Evolutionary conservation across 768 basidiomycete genomes (phyloP), one percentile per base, ranked within the genome.

Genomic region (Mycena belliarum): DNA sequence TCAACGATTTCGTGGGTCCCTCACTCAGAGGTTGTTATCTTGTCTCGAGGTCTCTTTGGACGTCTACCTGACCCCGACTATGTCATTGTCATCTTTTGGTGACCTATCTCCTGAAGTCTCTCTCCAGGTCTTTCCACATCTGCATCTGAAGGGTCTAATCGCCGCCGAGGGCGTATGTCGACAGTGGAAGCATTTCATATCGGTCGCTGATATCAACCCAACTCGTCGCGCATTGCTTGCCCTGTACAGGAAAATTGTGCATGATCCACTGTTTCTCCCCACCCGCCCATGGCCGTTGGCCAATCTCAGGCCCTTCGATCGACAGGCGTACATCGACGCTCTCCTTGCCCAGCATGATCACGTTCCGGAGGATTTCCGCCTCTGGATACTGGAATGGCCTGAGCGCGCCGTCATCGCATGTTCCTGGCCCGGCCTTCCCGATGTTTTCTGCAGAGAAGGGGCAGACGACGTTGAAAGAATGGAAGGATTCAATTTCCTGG

Each of bases 331-430:
- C 52, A 47, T 65, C 47, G 33, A 52, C 18, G 48, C 49, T 24
- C 60, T 67, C 20, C 46, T 59, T 12, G 24, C 46, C 2, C 54
- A 52, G 26, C 62, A 61, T 23, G n/a, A 57, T 21, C 26, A 47
- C 26, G 32, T 64, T 10, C 69, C 67, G 4, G 60, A 67, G 37
- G 62, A 68, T 16, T 65, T 70, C 45, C 41, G 51, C n/a, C 40
- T 66, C 14, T 68, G 67, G 67, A 54, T 70, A 1, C 60, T 64
- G 28, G 69, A 70, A 50, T 68, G 69, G 69, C 69, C 69, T 21
- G 66, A 55, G 14, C 48, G 53, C 16, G 66, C 64, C 24, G 60
- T 57, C 12, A 62, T 67, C 12, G 64, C 46, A 1, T 55, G 63
- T 25, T 21, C 53, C 21, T 70, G 67, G 66, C 69, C 69, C 5